A percentile compares a stretch with the other conserved stretches of the same genome.
These are phyloP conservation scores for Candida krabiensis DNA, from an alignment of 805 yeast genomes.

Conservation along the genomic window DNA sequence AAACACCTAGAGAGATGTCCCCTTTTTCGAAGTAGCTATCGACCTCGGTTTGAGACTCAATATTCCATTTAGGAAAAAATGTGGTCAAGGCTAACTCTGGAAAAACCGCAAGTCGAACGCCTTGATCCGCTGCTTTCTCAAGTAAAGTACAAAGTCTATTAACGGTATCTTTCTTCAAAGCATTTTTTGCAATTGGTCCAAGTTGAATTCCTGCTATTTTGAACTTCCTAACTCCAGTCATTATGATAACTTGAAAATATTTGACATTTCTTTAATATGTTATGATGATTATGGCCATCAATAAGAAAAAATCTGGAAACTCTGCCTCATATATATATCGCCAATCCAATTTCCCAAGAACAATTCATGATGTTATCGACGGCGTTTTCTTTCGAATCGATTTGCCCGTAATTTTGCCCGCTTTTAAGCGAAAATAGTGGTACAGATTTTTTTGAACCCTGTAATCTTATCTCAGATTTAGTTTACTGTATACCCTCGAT, in stretches of 20 bases:
- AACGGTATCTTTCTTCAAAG: constrained; percentile 32
- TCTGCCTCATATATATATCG: no score
- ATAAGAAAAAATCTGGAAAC: not conserved
- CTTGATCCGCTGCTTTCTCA: constrained; percentile 31
- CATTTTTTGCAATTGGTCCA: constrained; percentile 34
- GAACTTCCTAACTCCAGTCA: constrained; percentile 4
- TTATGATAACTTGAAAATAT: not conserved
- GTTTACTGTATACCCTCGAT: no score
- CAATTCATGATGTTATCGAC: not conserved
- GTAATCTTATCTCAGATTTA: no score
- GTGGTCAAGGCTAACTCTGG: constrained; percentile 39
- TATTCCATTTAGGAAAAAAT: constrained; percentile 38
- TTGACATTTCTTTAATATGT: no score
- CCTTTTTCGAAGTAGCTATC: constrained; percentile 38
- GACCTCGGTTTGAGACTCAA: constrained; percentile 35
- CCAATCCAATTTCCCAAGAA: no score
- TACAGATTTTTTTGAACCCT: no score
- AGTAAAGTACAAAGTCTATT: constrained; percentile 31
- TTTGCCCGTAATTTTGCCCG: no score
- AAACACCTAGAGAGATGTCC: constrained; percentile 29
- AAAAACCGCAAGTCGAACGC: constrained; percentile 35
- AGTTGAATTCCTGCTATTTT: constrained; percentile 36
- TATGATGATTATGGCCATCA: not conserved
- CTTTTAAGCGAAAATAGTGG: no score
- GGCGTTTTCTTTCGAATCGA: no score